Conservation (phyloP, 345 rosid genomes). For the Noccaea bulbosa region DNA sequence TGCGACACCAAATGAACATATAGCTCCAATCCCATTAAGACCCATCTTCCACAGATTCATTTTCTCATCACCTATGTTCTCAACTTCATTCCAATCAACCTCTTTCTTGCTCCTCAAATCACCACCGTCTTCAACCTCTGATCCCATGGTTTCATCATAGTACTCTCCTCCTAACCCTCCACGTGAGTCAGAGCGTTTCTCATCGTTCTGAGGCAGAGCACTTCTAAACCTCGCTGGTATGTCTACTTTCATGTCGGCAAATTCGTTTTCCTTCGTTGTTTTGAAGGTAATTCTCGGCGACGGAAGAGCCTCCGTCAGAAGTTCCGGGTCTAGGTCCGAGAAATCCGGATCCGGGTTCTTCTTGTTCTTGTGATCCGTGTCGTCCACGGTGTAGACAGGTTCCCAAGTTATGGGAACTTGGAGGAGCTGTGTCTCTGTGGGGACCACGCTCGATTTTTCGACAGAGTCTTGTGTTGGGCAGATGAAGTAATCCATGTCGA, state of each 20-base stretch:
- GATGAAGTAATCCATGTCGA: slow-evolving; percentile 68
- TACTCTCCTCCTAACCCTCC: slow-evolving; percentile 27
- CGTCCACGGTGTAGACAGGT: slow-evolving; percentile 44
- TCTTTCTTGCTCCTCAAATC: slow-evolving; percentile 32
- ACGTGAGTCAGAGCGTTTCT: not conserved
- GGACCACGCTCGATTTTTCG: slow-evolving; percentile 40
- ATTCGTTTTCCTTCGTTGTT: slow-evolving; percentile 81
- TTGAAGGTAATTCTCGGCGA: slow-evolving; percentile 87
- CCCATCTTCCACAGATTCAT: slow-evolving; percentile 80
- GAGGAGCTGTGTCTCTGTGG: slow-evolving; percentile 53
- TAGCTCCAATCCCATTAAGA: slow-evolving; percentile 88
- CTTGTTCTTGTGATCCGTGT: slow-evolving; percentile 39
- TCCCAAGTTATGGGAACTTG: slow-evolving; percentile 73
- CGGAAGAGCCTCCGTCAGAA: slow-evolving; percentile 39
- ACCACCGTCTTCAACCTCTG: slow-evolving; percentile 26
- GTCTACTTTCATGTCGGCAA: slow-evolving; percentile 94
- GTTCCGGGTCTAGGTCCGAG: slow-evolving; percentile 43
- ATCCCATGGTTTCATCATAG: slow-evolving; percentile 7
- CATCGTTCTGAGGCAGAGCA: slow-evolving; percentile 23
- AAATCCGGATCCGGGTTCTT: slow-evolving; percentile 59
- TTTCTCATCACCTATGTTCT: slow-evolving; percentile 47
- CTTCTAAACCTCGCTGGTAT: slow-evolving; percentile 47
- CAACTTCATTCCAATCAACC: slow-evolving; percentile 48
- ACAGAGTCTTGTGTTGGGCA: slow-evolving; percentile 55
- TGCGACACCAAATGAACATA: slow-evolving; percentile 92